Conservation (phyloP, 345 rosid genomes). For the Rhodomyrtus tomentosa region DNA sequence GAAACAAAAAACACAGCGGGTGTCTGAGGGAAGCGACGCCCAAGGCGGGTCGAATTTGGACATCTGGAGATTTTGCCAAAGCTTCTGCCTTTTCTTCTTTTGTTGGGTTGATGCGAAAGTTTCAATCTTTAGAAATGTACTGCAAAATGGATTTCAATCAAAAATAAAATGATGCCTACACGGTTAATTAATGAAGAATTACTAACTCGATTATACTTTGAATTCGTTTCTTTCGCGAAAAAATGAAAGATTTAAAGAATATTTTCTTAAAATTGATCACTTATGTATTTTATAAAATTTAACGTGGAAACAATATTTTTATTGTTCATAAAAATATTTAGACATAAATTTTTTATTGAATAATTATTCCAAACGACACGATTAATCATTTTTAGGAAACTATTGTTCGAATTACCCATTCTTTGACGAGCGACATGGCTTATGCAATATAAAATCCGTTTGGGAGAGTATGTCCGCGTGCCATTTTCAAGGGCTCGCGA, state of each 20-base stretch:
- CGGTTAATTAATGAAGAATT: not conserved
- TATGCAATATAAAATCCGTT: rapidly evolving
- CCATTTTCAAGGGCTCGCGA: not conserved
- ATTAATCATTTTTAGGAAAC: too few relatives aligned
- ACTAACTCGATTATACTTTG: not conserved
- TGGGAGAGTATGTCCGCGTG: not conserved
- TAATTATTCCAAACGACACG: too few relatives aligned
- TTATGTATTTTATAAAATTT: too few relatives aligned
- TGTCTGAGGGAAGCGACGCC: not conserved
- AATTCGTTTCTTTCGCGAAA: too few relatives aligned
- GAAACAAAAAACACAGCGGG: not conserved
- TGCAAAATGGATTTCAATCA: not conserved
- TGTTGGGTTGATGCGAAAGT: not conserved
- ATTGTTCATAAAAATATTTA: too few relatives aligned
- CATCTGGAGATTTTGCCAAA: not conserved
- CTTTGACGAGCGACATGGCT: too few relatives aligned
- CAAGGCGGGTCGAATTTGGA: not conserved
- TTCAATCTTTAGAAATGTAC: not conserved
- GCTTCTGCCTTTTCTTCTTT: too few relatives aligned
- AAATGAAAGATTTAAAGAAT: too few relatives aligned
- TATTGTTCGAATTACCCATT: too few relatives aligned
- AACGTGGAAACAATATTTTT: too few relatives aligned
- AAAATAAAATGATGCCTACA: not conserved
- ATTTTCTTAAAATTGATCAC: too few relatives aligned
- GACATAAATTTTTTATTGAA: too few relatives aligned